Percentiles rank a stretch among this genome's conserved stretches.
Conservation (phyloP, 257 asterid species). For the Solanum pinnatisectum region DNA sequence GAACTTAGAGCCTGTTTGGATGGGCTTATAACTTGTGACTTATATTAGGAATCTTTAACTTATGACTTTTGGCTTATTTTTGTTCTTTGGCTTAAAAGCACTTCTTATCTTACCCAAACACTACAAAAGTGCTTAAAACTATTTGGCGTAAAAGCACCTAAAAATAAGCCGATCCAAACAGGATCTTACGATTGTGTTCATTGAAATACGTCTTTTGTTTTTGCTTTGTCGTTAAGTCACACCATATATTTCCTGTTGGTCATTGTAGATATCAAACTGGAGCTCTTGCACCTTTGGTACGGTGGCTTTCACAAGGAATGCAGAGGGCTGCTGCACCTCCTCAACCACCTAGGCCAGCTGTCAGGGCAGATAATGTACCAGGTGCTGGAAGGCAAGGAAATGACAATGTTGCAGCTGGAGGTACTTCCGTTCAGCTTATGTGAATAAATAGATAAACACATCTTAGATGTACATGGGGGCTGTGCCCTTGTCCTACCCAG, state of each 20-base stretch:
- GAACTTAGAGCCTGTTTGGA: background rate
- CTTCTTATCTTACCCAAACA: background rate
- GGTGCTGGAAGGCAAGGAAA: constrained; percentile 54
- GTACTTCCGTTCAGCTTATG: constrained; percentile 17
- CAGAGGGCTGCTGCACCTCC: constrained; percentile 85
- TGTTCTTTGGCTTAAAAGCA: background rate
- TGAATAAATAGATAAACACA: background rate
- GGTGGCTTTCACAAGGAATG: constrained; percentile 99
- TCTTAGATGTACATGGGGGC: background rate
- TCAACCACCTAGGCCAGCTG: constrained; percentile 61
- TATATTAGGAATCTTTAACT: background rate
- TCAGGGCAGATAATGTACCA: constrained; percentile 45
- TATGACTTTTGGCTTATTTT: background rate
- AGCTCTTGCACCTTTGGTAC: constrained; percentile 82
- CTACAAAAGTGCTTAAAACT: background rate
- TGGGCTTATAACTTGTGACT: background rate
- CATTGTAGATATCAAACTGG: constrained; percentile 84
- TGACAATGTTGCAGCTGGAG: constrained; percentile 55
- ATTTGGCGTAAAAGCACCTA: background rate
- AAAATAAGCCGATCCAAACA: background rate
- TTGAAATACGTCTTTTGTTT: background rate
- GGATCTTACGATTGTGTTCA: background rate
- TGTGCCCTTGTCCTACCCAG: background rate
- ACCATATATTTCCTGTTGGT: constrained; percentile 7
- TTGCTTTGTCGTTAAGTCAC: background rate